Base-by-base conservation (phyloP, 2,329 filamentous ascomycete species). In the Xylariaceae sp. region DNA sequence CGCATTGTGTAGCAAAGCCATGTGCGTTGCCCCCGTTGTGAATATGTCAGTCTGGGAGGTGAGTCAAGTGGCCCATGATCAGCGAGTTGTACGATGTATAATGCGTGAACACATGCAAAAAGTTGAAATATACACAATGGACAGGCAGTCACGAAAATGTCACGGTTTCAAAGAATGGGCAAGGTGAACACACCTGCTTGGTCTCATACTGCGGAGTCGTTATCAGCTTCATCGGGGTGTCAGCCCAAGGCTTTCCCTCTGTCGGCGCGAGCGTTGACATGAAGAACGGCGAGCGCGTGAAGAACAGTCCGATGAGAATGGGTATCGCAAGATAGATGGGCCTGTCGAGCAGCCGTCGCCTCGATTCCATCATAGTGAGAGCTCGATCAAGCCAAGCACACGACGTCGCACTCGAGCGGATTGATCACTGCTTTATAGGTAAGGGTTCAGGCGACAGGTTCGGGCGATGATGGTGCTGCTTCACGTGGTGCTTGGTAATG, bases 1-100 rank as follows among this genome's bases (percentile, higher is more conserved):
- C 42, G 73, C 65, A 53, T 83, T 83, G 66, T 83, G 78, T 37
- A 80, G 64, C 38, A 81, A 59, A 3, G 71, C 68, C 78, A 81
- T 83, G 60, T 83, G 74, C 13, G 76, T 78, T 0, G 79, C 77
- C 17, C 74, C 75, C 0, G 67, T 69, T 1, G 74, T 78, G 59
- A 80, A 81, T 49, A 79, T 66, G 52, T 81, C 76, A 29, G 72
- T 73, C 72, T 77, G 45, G 17, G 12, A 22, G n/a, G 12, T 19
- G 26, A 15, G 15, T 7, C 6, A 34, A 19, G 35, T 6, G 22
- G 22, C 22, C 38, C 17, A 32, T 16, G 8, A 16, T 38, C 31
- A 28, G 31, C 35, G 22, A 43, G 31, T 31, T 34, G 22, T 26
- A 11, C 22, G 6, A 26, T 26, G 11, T 39, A 16, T 16, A 18